phyloP scores from a whole-genome alignment of 164 flowering plant genomes.

The Annona squamosa region DNA sequence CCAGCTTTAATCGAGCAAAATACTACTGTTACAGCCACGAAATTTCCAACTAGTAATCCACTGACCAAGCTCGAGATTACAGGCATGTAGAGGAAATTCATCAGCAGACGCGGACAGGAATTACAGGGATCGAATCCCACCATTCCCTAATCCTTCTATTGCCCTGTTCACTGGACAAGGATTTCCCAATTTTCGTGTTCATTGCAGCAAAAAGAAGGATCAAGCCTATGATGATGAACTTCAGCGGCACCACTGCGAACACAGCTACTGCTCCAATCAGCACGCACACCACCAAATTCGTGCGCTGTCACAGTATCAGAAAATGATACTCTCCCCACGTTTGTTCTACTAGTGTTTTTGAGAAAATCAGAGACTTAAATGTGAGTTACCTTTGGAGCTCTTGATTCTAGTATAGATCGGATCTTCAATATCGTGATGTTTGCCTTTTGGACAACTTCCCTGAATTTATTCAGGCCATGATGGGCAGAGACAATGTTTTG shows the following conservation, averaged over 20 bases:
- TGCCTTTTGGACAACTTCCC: conserved; percentile 39
- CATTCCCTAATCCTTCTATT: conserved; percentile 61
- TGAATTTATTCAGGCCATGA: conserved; percentile 42
- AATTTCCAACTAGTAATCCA: no score
- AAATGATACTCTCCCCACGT: neutral
- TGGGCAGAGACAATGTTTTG: conserved; percentile 82
- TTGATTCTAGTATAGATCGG: conserved; percentile 44
- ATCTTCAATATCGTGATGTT: conserved; percentile 60
- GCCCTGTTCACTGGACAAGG: conserved; percentile 24
- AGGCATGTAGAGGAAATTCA: conserved; percentile 3
- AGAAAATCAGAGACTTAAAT: no score
- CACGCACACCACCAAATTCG: conserved; percentile 46
- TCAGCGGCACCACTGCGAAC: conserved; percentile 57
- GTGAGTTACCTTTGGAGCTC: conserved; percentile 52
- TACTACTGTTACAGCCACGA: no score
- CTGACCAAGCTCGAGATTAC: no score
- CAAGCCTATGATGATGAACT: conserved; percentile 38
- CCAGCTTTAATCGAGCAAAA: no score
- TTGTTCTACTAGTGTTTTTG: neutral
- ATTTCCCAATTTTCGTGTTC: conserved; percentile 40
- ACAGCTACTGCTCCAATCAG: conserved; percentile 35
- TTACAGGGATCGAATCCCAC: conserved; percentile 86
- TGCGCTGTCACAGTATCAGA: conserved; percentile 45
- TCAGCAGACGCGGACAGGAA: conserved; percentile 44
- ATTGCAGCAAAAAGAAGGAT: conserved; percentile 16